These are phyloP conservation scores for Quercus robur DNA, from an alignment of 306 rosid genomes.

Conservation along the genomic window DNA sequence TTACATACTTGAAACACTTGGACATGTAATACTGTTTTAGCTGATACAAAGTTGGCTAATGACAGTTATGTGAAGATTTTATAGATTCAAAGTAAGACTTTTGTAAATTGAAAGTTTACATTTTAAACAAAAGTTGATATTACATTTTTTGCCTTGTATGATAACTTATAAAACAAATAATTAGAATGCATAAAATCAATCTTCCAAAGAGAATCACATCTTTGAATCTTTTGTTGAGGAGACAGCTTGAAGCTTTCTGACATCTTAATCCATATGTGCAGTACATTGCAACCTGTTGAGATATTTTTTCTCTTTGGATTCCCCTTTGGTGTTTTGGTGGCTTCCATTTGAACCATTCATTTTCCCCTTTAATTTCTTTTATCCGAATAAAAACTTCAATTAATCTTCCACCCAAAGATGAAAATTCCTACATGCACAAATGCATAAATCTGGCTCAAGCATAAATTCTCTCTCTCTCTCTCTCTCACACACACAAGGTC, in stretches of 20 bases:
- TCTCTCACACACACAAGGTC: no score
- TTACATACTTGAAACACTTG: no score
- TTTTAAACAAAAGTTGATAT: no score
- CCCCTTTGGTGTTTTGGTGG: slow-evolving; percentile 19
- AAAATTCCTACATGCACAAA: slow-evolving; percentile 43
- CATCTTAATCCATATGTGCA: slow-evolving; percentile 72
- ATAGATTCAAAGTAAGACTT: no score
- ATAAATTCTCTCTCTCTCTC: no score
- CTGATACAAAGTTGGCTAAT: no score
- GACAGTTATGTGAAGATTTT: no score
- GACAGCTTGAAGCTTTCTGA: slow-evolving; percentile 90
- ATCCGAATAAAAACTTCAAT: slow-evolving; percentile 26
- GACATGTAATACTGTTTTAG: no score
- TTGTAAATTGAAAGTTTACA: no score
- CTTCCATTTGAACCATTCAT: slow-evolving; percentile 24
- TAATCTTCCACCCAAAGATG: slow-evolving; percentile 77
- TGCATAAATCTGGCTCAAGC: no score
- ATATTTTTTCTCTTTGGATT: slow-evolving; percentile 31
- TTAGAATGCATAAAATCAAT: not conserved
- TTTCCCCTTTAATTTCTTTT: not conserved
- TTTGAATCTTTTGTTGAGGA: slow-evolving; percentile 80
- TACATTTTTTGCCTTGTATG: not conserved
- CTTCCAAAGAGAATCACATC: slow-evolving; percentile 50
- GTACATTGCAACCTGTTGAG: slow-evolving; percentile 37
- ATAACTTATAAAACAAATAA: not conserved